Conservation (phyloP, 2,329 filamentous ascomycete species). For the Colletotrichum ledebouriae region DNA sequence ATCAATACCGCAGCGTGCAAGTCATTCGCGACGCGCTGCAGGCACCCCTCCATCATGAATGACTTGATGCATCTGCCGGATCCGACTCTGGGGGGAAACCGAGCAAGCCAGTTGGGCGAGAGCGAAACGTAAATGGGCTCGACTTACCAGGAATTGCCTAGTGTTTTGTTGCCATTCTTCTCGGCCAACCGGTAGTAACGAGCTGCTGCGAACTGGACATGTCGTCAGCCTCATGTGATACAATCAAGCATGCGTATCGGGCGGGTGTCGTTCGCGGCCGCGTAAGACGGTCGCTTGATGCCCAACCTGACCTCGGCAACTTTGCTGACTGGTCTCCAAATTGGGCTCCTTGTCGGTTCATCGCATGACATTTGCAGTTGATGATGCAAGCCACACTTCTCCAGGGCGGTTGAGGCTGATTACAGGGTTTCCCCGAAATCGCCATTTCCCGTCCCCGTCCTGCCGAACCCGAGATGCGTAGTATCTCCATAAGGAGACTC, state of each 20-base stretch:
- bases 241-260: conserved; percentile 27
- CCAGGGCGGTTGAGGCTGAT: conserved; percentile 32
- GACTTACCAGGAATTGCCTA: conserved; percentile 95
- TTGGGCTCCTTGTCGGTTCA: conserved; percentile 32
- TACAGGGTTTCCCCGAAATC: background rate
- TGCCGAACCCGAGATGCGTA: conserved; percentile 20
- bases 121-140: conserved; percentile 42
- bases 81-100: conserved; percentile 37
- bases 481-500: conserved; percentile 45
- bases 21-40: conserved; percentile 50
- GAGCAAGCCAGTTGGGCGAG: conserved; percentile 24
- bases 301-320: conserved; percentile 50
- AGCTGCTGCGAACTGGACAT: conserved; percentile 79
- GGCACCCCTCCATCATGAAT: background rate
- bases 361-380: conserved; percentile 25
- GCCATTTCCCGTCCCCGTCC: conserved; percentile 7
- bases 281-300: conserved; percentile 49
- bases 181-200: conserved; percentile 95
- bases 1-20: conserved; percentile 47
- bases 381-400: conserved; percentile 22
- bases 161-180: conserved; percentile 86
- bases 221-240: conserved; percentile 66
- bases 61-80: conserved; percentile 25
- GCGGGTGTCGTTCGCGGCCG: conserved; percentile 33
- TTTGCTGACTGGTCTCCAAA: conserved; percentile 10